Base-by-base conservation (phyloP, 176 grass and related monocot species). In the Phoenix dactylifera region DNA sequence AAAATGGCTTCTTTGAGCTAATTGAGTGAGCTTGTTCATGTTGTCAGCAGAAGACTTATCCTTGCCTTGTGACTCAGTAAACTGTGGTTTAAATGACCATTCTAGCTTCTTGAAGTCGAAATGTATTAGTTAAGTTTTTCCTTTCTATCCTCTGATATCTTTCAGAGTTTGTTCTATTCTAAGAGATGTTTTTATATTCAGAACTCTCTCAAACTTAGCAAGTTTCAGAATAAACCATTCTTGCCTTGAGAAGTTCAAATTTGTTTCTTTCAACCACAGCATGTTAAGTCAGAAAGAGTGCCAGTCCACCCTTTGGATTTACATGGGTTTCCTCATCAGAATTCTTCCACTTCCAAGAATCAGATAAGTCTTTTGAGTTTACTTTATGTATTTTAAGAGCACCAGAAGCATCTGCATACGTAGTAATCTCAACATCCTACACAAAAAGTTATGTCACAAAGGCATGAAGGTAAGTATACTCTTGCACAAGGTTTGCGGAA, bases 261-360 rank as follows among this genome's bases (percentile, higher is more conserved):
- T 44, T 44, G 35, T 44, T 44, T 44, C 35, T 44, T 44, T 44
- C 35, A 44, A 44, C 12, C 35, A 44, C 35, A 12, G 10, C 35
- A 44, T 14, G 35, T 2, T 12, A 50, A 28, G 18, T 29, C 18
- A 52, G 16, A 26, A 65, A 26, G 16, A 16, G 65, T 44, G 44
- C 52, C 51, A 22, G 25, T 39, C 28, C 25, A 44, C 22, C 24
- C 9, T 39, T 9, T 5, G 28, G 12, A 16, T 4, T 28, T 22
- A 1, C 55, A 18, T 22, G 26, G 29, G 20, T 68, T 44, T 12
- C 26, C 7, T 48, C 25, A 56, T 55, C 18, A 17, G 26, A 15
- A 68, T 52, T 68, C 65, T 68, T 52, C 52, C 52, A 56, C 52
- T 55, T 28, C 65, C 52, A 68, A 18, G 65, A 68, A 14, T 51